Conservation (phyloP, 2,329 filamentous ascomycete species). For the Lasiodiplodia theobromae region DNA sequence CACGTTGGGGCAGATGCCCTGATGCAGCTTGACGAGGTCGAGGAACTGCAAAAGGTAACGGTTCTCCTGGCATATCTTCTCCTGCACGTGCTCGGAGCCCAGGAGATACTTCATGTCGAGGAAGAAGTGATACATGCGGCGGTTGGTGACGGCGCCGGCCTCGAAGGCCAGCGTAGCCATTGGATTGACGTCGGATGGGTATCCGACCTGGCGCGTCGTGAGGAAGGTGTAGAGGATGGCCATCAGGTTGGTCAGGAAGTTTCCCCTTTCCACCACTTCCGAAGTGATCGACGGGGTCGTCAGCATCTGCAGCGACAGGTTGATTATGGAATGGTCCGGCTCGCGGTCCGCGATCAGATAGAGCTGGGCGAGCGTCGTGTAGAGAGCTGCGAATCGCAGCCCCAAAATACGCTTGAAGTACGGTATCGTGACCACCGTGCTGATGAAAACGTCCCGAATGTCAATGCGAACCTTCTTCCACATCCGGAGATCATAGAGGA, state of each 20-base stretch:
- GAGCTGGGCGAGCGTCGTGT: slow-evolving; percentile 90
- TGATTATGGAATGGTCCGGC: slow-evolving; percentile 98
- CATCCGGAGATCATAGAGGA: slow-evolving; percentile 91
- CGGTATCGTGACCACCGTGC: slow-evolving; percentile 92
- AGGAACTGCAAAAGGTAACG: slow-evolving; percentile 93
- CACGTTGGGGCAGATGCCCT: slow-evolving; percentile 94
- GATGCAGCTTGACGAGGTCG: slow-evolving; percentile 93
- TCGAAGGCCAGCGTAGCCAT: slow-evolving; percentile 91
- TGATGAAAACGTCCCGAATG: slow-evolving; percentile 91
- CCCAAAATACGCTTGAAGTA: slow-evolving; percentile 95
- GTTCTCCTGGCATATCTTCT: slow-evolving; percentile 80
- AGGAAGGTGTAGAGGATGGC: slow-evolving; percentile 97
- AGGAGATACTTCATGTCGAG: slow-evolving; percentile 92
- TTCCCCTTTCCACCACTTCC: slow-evolving; percentile 92
- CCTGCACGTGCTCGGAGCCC: slow-evolving; percentile 85
- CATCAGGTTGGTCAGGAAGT: slow-evolving; percentile 94
- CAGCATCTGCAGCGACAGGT: slow-evolving; percentile 93
- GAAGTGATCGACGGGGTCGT: slow-evolving; percentile 96
- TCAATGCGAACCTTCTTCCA: slow-evolving; percentile 96
- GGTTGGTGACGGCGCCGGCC: slow-evolving; percentile 90
- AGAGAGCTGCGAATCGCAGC: slow-evolving; percentile 91
- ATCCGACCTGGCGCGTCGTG: slow-evolving; percentile 93
- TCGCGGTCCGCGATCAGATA: slow-evolving; percentile 96
- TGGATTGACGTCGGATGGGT: slow-evolving; percentile 86
- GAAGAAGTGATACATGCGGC: slow-evolving; percentile 98